Conservation (phyloP, 805 yeast species). For the Debaryomyces castellii region DNA sequence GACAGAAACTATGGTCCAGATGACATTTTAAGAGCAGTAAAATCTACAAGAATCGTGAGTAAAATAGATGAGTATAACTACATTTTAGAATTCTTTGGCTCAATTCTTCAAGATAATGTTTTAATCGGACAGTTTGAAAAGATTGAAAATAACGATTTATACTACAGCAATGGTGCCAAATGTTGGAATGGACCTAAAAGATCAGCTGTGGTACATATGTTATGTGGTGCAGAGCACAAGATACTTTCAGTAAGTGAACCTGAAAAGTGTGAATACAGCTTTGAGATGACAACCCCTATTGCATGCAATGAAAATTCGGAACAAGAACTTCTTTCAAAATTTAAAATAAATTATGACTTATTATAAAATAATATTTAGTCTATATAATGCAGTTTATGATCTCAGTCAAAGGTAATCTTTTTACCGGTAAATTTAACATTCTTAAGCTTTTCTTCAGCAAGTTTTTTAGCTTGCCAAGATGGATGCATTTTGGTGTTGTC, state of each 20-base stretch:
- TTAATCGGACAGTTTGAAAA: constrained; percentile 48
- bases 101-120: constrained; percentile 54
- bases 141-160: constrained; percentile 27
- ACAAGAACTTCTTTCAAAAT: constrained; percentile 22
- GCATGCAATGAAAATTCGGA: constrained; percentile 39
- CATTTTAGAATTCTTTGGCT: constrained; percentile 56
- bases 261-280: constrained; percentile 77
- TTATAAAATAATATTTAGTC: constrained; percentile 11
- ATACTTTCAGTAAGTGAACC: constrained; percentile 78
- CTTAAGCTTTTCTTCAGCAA: constrained; percentile 64
- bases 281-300: constrained; percentile 48
- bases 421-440: constrained; percentile 78
- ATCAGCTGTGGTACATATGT: constrained; percentile 59
- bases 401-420: constrained; percentile 69
- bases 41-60: constrained; percentile 45
- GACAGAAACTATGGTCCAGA: constrained; percentile 52
- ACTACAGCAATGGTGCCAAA: constrained; percentile 63
- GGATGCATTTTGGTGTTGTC: constrained; percentile 61
- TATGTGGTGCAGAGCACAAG: constrained; percentile 62
- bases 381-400: background rate
- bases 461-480: constrained; percentile 94
- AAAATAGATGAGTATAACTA: constrained; percentile 72
- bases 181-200: constrained; percentile 97
- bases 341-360: constrained; percentile 24
- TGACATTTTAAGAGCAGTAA: constrained; percentile 62